These are phyloP conservation scores for Euphorbia corollata DNA, from an alignment of 441 rosid genomes.

Conservation along the genomic window DNA sequence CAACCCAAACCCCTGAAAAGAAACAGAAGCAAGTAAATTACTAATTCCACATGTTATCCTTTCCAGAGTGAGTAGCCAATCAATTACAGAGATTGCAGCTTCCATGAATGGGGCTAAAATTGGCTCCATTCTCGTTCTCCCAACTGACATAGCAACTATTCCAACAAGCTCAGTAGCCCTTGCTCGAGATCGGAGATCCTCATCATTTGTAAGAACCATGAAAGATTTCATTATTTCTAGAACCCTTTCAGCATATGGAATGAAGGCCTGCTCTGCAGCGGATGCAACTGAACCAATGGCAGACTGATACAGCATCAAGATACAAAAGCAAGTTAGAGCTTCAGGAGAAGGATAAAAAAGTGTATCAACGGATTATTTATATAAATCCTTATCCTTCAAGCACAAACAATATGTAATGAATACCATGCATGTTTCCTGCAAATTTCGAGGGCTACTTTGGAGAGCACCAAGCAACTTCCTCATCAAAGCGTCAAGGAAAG, in stretches of 20 bases:
- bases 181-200: slow-evolving; percentile 90
- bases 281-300: slow-evolving; percentile 97
- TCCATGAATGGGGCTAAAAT: slow-evolving; percentile 81
- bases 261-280: slow-evolving; percentile 94
- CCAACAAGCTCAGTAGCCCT: slow-evolving; percentile 99
- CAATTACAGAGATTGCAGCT: slow-evolving; percentile 85
- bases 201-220: slow-evolving; percentile 88
- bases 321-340: slow-evolving; percentile 10
- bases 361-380: neutral
- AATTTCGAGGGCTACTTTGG: slow-evolving; percentile 72
- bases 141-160: slow-evolving; percentile 94
- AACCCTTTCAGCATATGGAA: slow-evolving; percentile 92
- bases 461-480: slow-evolving; percentile 79
- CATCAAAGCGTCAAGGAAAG: slow-evolving; percentile 90
- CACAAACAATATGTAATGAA: slow-evolving; percentile 20
- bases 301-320: slow-evolving; percentile 51
- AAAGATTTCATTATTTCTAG: slow-evolving; percentile 80
- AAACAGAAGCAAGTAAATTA: slow-evolving; percentile 19
- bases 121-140: slow-evolving; percentile 74
- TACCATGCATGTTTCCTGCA: slow-evolving; percentile 99
- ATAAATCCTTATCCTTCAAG: neutral
- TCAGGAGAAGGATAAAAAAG: neutral
- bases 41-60: slow-evolving; percentile 4
- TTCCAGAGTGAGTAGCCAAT: slow-evolving; percentile 18
- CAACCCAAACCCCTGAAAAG: slow-evolving; percentile 73